phyloP scores from a whole-genome alignment of 495 filamentous ascomycete species.

The Aspergillus egyptiacus region DNA sequence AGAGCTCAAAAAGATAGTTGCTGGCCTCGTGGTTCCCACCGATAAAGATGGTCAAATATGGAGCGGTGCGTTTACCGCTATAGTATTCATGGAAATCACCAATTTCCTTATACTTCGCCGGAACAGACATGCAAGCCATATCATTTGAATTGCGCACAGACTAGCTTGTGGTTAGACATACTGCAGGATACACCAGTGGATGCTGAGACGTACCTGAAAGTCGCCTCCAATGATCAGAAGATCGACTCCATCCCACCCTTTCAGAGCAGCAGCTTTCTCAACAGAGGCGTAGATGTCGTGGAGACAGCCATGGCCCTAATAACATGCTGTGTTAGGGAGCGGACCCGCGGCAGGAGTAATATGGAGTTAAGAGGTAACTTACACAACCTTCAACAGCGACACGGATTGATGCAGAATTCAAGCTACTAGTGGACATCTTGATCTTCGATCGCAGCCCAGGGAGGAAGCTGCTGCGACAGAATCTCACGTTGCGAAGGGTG shows the following conservation, averaged over 20 bases:
- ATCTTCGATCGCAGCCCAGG: slow-evolving; percentile 4
- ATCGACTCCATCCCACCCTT: slow-evolving; percentile 72
- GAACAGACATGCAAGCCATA: slow-evolving; percentile 79
- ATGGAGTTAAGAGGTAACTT: slow-evolving; percentile 26
- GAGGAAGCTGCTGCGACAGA: too few species aligned
- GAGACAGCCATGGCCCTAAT: slow-evolving; percentile 84
- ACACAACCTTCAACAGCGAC: slow-evolving; percentile 79
- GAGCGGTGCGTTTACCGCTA: slow-evolving; percentile 66
- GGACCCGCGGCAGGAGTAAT: too few species aligned
- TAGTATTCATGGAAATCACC: slow-evolving; percentile 95
- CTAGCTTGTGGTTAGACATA: slow-evolving; percentile 35
- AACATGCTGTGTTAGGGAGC: slow-evolving; percentile 16
- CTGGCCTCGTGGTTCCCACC: slow-evolving; percentile 93
- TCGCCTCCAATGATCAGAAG: slow-evolving; percentile 85
- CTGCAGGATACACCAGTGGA: not conserved
- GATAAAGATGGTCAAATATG: slow-evolving; percentile 85
- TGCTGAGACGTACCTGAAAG: slow-evolving; percentile 58
- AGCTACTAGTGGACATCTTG: slow-evolving; percentile 5
- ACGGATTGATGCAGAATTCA: slow-evolving; percentile 29
- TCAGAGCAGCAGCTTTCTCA: slow-evolving; percentile 51
- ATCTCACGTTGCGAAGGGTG: not conserved
- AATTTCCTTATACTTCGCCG: slow-evolving; percentile 72
- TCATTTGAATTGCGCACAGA: slow-evolving; percentile 84
- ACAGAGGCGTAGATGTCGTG: slow-evolving; percentile 83
- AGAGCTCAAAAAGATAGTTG: slow-evolving; percentile 80